A percentile compares a stretch with the other conserved stretches of the same genome.
phyloP scores from a whole-genome alignment of 2,329 filamentous ascomycete genomes.

The Thyridium curvatum region DNA sequence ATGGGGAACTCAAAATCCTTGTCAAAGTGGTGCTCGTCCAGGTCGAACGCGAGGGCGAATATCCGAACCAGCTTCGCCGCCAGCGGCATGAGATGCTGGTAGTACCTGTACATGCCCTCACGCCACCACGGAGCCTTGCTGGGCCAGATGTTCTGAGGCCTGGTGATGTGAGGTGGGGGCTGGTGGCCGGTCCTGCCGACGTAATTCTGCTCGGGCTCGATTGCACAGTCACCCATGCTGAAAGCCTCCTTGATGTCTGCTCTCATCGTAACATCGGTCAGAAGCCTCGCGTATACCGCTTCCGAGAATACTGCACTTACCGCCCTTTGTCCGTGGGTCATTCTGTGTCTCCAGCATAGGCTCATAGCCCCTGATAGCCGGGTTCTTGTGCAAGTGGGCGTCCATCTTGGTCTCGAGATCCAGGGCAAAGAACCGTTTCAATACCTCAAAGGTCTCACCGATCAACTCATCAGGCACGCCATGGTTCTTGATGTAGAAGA shows the following conservation, averaged over 20 bases:
- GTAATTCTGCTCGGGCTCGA: slow-evolving; percentile 27
- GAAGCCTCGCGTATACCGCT: no score
- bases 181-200: slow-evolving; percentile 15
- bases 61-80: slow-evolving; percentile 22
- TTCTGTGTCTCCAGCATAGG: slow-evolving; percentile 23
- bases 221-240: slow-evolving; percentile 27
- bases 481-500: slow-evolving; percentile 25
- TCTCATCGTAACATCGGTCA: no score
- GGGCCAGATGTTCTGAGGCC: slow-evolving; percentile 27
- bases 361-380: slow-evolving; percentile 25
- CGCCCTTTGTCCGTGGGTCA: slow-evolving; percentile 20
- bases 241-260: slow-evolving; percentile 25
- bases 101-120: slow-evolving; percentile 25
- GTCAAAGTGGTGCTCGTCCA: slow-evolving; percentile 30
- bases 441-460: slow-evolving; percentile 14
- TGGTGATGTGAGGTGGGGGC: slow-evolving; percentile 17
- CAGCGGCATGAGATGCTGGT: slow-evolving; percentile 19
- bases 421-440: slow-evolving; percentile 22
- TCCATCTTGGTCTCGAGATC: slow-evolving; percentile 23
- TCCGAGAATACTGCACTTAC: slow-evolving; percentile 7
- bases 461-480: slow-evolving; percentile 16
- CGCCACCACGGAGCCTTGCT: slow-evolving; percentile 21
- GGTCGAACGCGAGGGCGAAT: slow-evolving; percentile 30
- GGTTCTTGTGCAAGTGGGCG: slow-evolving; percentile 27
- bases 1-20: slow-evolving; percentile 28